phyloP scores from a whole-genome alignment of 352 stramenopile species.

The Ophiocytium majus region DNA sequence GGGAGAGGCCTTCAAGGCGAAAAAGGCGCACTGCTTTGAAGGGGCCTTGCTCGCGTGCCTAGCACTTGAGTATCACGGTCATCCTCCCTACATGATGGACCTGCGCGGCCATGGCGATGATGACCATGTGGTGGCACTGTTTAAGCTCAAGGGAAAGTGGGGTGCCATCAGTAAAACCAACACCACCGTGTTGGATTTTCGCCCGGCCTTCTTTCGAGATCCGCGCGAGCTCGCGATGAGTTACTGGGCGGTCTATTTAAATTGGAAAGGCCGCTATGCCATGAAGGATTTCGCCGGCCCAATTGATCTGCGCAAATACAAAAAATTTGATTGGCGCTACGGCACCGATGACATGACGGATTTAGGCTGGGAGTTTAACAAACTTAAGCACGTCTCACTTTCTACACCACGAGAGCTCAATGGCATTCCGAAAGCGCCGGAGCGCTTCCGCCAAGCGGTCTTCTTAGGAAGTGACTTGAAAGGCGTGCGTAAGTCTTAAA shows the following conservation, averaged over 20 bases:
- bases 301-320: constrained; percentile 6
- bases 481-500: too few species aligned
- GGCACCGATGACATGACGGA: neutral
- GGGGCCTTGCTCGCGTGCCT: neutral
- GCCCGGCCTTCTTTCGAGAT: neutral
- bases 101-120: neutral
- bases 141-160: neutral
- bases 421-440: neutral
- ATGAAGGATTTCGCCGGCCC: neutral
- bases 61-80: neutral
- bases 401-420: neutral
- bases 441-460: too few species aligned
- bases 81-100: neutral
- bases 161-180: neutral
- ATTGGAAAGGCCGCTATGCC: neutral
- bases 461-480: too few species aligned
- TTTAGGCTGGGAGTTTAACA: neutral
- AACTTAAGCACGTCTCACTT: neutral
- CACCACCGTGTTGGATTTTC: neutral
- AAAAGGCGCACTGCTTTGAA: constrained; percentile 10
- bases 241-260: constrained; percentile 5
- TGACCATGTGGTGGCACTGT: neutral
- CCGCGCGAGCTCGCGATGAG: constrained; percentile 2
- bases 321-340: neutral
- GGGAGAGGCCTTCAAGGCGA: too few species aligned